Percentiles rank a stretch among this genome's conserved stretches.
Conservation (phyloP, 148 eudicot genomes). For the Heliosperma pusillum region DNA sequence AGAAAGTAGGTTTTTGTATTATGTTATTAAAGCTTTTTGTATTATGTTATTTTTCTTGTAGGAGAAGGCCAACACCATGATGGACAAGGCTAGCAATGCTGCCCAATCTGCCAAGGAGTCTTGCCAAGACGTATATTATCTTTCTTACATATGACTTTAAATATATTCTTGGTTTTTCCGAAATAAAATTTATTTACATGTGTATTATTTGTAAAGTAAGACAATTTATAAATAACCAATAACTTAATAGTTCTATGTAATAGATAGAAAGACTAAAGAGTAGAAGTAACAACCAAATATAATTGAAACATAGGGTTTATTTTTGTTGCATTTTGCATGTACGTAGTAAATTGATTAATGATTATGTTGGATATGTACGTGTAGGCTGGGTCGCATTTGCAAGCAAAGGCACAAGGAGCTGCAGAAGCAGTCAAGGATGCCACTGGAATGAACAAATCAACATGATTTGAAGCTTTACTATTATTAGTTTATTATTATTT, state of each 20-base stretch:
- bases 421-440: slow-evolving; percentile 59
- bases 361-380: neutral
- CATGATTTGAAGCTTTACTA: no score
- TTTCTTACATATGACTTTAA: neutral
- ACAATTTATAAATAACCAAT: no score
- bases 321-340: neutral
- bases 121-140: slow-evolving; percentile 33
- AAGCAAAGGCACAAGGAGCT: slow-evolving; percentile 50
- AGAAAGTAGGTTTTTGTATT: neutral
- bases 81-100: slow-evolving; percentile 53
- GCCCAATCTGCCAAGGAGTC: slow-evolving; percentile 57
- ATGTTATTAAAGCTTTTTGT: neutral
- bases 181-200: neutral
- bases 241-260: no score
- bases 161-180: neutral
- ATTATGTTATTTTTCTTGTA: slow-evolving; percentile 8
- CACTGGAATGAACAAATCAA: slow-evolving; percentile 52
- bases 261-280: no score
- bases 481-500: neutral
- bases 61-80: slow-evolving; percentile 59
- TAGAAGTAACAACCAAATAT: no score
- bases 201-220: neutral
- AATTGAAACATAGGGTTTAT: no score
- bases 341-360: neutral
- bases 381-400: slow-evolving; percentile 56